Percentiles rank a stretch among this genome's conserved stretches.
phyloP scores from a whole-genome alignment of 2,329 filamentous ascomycete species.

The Diaporthe velutina region DNA sequence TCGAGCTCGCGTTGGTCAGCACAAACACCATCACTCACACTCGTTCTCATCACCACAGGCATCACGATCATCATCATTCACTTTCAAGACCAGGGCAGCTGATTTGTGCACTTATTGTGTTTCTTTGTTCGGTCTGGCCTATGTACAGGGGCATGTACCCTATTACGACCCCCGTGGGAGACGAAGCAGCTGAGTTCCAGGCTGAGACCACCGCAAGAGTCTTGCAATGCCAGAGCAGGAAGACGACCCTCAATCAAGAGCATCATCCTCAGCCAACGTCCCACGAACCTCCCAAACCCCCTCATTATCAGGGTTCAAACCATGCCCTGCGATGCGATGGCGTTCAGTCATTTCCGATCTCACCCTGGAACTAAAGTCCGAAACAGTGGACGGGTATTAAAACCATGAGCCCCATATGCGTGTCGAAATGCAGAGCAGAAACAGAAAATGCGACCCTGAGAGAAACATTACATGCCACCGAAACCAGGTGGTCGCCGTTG shows the following conservation, averaged over 20 bases:
- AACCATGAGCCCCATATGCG: slow-evolving; percentile 25
- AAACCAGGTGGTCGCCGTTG: not conserved
- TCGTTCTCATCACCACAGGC: not conserved
- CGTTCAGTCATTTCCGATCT: slow-evolving; percentile 13
- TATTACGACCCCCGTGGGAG: slow-evolving; percentile 30
- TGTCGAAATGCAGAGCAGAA: slow-evolving; percentile 11
- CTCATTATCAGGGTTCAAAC: not conserved
- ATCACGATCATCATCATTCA: not conserved
- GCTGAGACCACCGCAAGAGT: not conserved
- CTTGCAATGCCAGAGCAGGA: slow-evolving; percentile 3
- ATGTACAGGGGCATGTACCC: slow-evolving; percentile 35
- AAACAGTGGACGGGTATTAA: slow-evolving; percentile 32
- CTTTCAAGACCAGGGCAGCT: not conserved
- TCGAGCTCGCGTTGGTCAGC: not conserved
- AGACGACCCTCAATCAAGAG: not conserved
- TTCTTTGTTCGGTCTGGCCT: slow-evolving; percentile 37
- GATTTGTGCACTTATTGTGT: not conserved
- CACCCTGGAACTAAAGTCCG: slow-evolving; percentile 16
- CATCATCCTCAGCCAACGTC: not conserved
- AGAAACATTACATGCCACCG: slow-evolving; percentile 29
- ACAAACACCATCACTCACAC: not conserved
- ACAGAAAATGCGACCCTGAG: slow-evolving; percentile 19
- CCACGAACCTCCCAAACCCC: not conserved
- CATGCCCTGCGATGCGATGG: slow-evolving; percentile 25
- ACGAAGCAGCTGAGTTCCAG: not conserved